A percentile compares a stretch with the other conserved stretches of the same genome.
phyloP scores from a whole-genome alignment of 768 basidiomycete genomes.

The Lentinula guzmanii region DNA sequence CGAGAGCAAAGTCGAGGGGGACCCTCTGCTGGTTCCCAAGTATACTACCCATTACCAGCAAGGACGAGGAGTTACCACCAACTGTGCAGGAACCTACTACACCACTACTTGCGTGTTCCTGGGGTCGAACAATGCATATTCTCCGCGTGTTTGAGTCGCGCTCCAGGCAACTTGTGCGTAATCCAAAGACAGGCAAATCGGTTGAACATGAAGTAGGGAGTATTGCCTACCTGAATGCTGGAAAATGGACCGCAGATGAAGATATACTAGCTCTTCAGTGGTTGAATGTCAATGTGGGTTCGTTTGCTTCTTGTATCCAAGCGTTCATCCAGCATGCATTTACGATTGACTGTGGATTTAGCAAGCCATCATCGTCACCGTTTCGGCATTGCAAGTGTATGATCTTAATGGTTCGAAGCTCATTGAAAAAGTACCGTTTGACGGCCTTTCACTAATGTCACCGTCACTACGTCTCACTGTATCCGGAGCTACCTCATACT shows the following conservation, averaged over 20 bases:
- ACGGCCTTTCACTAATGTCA: conserved; percentile 50
- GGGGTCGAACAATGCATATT: conserved; percentile 67
- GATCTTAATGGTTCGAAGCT: conserved; percentile 52
- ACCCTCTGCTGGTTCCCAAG: conserved; percentile 82
- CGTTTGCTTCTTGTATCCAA: conserved; percentile 15
- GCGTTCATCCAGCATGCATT: not conserved
- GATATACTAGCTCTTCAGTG: conserved; percentile 76
- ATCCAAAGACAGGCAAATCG: conserved; percentile 54
- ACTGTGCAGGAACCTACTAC: conserved; percentile 21
- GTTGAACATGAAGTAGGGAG: conserved; percentile 57
- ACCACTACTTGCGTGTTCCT: conserved; percentile 79
- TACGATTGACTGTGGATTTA: conserved; percentile 20
- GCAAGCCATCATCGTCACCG: conserved; percentile 68
- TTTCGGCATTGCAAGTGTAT: conserved; percentile 56
- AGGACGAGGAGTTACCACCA: not conserved
- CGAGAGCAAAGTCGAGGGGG: conserved; percentile 47
- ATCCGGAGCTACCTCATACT: conserved; percentile 40
- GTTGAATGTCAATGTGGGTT: conserved; percentile 83
- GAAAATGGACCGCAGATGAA: conserved; percentile 54
- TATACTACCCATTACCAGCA: conserved; percentile 20
- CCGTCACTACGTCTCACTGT: conserved; percentile 42
- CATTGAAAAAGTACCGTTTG: conserved; percentile 58
- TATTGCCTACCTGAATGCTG: conserved; percentile 56
- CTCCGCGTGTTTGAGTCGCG: conserved; percentile 61
- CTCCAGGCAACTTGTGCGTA: conserved; percentile 41